phyloP scores from a whole-genome alignment of 2,329 filamentous ascomycete species.

The Neopestalotiopsis clavispora region DNA sequence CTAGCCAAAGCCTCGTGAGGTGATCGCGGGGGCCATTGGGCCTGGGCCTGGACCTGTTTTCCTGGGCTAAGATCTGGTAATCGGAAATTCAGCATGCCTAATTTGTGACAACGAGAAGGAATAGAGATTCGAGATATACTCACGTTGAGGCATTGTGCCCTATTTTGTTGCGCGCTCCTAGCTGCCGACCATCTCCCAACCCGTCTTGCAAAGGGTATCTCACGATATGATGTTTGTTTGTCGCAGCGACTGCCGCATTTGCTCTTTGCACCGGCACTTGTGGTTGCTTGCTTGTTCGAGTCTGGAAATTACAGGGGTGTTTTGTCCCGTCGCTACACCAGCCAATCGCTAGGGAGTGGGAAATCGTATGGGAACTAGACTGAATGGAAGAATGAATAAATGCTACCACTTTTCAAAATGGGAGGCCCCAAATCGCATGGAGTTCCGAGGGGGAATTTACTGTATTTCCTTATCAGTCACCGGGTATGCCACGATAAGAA shows the following conservation, averaged over 20 bases:
- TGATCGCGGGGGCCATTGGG: conserved; percentile 70
- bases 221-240: conserved; percentile 1
- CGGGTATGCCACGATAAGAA: not conserved
- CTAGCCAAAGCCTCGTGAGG: conserved; percentile 67
- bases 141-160: conserved; percentile 16
- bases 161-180: not conserved
- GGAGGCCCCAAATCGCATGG: not conserved
- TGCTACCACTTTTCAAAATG: not conserved
- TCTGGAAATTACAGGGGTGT: conserved; percentile 3
- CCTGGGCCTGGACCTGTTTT: conserved; percentile 38
- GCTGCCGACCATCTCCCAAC: conserved; percentile 8
- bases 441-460: not conserved
- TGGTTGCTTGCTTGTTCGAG: conserved; percentile 6
- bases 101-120: not conserved
- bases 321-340: conserved; percentile 26
- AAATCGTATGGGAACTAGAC: conserved; percentile 24
- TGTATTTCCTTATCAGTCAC: not conserved
- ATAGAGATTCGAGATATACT: conserved; percentile 4
- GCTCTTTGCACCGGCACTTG: not conserved
- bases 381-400: conserved; percentile 7
- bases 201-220: not conserved
- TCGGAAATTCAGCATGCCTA: conserved; percentile 5
- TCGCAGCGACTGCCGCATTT: not conserved
- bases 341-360: conserved; percentile 30
- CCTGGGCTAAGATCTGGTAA: conserved; percentile 34